A percentile compares a stretch with the other conserved stretches of the same genome.
These are phyloP conservation scores for Russula griseocarnosa DNA, from an alignment of 768 basidiomycete species.

Conservation along the genomic window DNA sequence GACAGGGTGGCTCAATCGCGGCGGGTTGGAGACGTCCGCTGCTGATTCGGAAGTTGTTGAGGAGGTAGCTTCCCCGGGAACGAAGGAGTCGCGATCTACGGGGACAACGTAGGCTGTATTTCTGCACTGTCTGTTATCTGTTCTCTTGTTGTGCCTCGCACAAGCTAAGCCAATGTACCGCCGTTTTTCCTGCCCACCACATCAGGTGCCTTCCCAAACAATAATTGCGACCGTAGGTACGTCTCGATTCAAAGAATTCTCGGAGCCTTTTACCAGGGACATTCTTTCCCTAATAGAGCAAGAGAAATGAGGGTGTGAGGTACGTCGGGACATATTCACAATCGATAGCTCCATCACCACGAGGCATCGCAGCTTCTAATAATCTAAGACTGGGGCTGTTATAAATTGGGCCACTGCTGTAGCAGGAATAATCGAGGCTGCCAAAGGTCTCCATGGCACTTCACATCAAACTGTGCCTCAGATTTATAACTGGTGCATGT, in stretches of 20 bases:
- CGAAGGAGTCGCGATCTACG: conserved; percentile 1
- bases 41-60: conserved; percentile 8
- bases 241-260: background rate
- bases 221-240: background rate
- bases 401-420: no score
- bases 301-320: background rate
- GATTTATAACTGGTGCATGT: no score
- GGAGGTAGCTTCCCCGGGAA: conserved; percentile 19
- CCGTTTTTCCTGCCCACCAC: background rate
- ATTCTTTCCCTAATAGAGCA: background rate
- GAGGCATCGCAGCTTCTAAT: background rate
- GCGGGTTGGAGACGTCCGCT: conserved; percentile 13
- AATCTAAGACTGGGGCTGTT: no score
- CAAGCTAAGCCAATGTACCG: conserved; percentile 5
- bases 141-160: background rate
- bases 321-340: background rate
- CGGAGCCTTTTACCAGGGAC: background rate
- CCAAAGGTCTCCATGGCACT: no score
- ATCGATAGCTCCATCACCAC: background rate
- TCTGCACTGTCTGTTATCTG: background rate
- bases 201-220: background rate
- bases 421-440: no score
- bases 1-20: conserved; percentile 25
- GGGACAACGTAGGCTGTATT: conserved; percentile 3
- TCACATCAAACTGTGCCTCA: no score